Base-by-base conservation (phyloP, 192 early-diverging fungal genomes). In the Coemansia sp. region DNA sequence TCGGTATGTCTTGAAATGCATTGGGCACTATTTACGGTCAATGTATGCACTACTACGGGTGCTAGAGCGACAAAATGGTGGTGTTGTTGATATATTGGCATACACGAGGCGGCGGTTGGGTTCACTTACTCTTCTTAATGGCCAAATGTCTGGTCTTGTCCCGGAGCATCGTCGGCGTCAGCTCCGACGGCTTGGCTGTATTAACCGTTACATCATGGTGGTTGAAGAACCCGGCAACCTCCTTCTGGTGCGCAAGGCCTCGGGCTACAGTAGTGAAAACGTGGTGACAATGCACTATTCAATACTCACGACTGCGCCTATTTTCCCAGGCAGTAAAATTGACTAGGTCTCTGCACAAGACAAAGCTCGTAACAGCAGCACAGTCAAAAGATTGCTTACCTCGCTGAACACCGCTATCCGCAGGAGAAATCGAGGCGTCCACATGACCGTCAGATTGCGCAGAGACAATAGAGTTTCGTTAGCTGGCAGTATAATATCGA, bases 171-270 rank as follows among this genome's bases (percentile, higher is more conserved):
- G 63, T 59, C 2, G 70, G 63, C 14, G 76, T 72, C 24, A 79
- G 63, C 46, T 79, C 76, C 1, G 76, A 68, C 15, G 76, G 70
- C 63, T 65, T 72, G 56, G 76, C 55, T 12, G 76, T 79, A 36
- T 79, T 73, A 63, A 79, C 67, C 7, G 67, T 72, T 51, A 79
- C 69, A 48, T 79, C 76, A 61, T 79, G 64, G 20, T 72, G 70
- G 63, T 58, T 58, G 31, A 79, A 73, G 23, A 71, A 79, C 23
- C 58, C 70, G 18, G 76, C 66, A 24, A 79, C 56, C 11, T 67
- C 64, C 23, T 64, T 72, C 56, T 79, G 70, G 37, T 79, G 76
- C 44, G 76, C 76, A n/a, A 79, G 60, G 12, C 70, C 76, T 28
- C 76, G 70, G 36, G 76, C 76, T 79, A 79, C 60, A 72, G 26